Evolutionary conservation across 2,329 filamentous ascomycete species (phyloP), one percentile per base, ranked within the genome.

Genomic region (Cladophialophora carrionii): DNA sequence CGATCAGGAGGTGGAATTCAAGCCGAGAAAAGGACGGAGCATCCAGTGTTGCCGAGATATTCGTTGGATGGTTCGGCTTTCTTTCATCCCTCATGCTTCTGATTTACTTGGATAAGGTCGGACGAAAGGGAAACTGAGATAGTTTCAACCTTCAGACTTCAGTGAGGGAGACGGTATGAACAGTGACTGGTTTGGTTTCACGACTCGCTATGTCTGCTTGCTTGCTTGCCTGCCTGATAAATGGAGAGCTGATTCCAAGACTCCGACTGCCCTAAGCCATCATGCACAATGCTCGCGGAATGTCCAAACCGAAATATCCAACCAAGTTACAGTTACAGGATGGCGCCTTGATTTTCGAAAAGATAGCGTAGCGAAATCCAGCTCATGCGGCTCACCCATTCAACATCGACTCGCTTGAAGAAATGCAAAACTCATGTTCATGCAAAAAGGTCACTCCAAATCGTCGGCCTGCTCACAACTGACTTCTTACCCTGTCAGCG

Each of bases 401-500:
- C 37, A 20, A 5, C 37, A n/a, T 41, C 12, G 17, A 8, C 17
- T n/a, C 37, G 37, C 37, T 43, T 43, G 37, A n/a, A n/a, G 4
- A 9, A 34, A 34, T 43, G 17, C 17, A n/a, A n/a, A 43, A 2
- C n/a, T 8, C 3, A 43, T 43, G n/a, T 43, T 17, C 37, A n/a
- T 43, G 37, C 37, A 29, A 57, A 57, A 5, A 9, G 17, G 32
- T 14, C 24, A 14, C 26, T 53, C 7, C 32, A 12, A 29, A 24
- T 10, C 29, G 9, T 37, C n/a, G 12, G 37, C 14, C n/a, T 43
- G 24, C 48, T 64, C 31, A 68, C 32, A 68, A 29, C 46, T 69
- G 64, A 20, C 64, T 49, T 31, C 43, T 52, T 26, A 67, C 52
- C 34, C 63, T 60, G 8, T 66, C 64, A 2, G 6, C 20, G 4